Conservation (phyloP, 169 alveolate genomes). For the Cyclospora cayetanensis region DNA sequence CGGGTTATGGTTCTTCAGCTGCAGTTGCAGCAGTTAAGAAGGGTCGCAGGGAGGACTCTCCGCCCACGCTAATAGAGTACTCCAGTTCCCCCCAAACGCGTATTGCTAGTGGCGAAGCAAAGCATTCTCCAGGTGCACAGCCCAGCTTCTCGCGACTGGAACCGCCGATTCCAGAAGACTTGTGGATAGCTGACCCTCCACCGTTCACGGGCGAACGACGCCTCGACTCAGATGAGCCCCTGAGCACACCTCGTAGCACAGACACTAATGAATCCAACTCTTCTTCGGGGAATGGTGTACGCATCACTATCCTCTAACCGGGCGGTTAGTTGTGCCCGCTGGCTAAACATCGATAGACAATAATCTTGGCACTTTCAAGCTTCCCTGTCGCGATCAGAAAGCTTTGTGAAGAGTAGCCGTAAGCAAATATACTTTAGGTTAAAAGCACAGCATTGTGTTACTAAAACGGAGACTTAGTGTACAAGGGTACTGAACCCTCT, state of each 20-base stretch:
- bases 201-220: neutral
- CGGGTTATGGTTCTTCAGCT: no score
- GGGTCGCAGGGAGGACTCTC: neutral
- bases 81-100: neutral
- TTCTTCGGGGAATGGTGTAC: slow-evolving; percentile 27
- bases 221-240: neutral
- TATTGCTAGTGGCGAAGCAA: neutral
- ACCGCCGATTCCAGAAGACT: slow-evolving; percentile 22
- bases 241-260: slow-evolving; percentile 4
- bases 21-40: slow-evolving; percentile 1
- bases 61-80: slow-evolving; percentile 27
- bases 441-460: no score
- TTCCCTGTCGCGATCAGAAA: no score
- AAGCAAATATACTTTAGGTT: no score
- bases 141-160: neutral
- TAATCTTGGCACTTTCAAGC: no score
- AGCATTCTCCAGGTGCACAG: neutral
- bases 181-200: slow-evolving; percentile 1
- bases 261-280: neutral
- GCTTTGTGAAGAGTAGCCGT: no score
- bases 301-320: slow-evolving; percentile 14
- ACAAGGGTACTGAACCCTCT: no score
- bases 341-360: no score
- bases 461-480: no score
- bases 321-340: no score